A percentile compares a stretch with the other conserved stretches of the same genome.
Evolutionary conservation across 441 rosid genomes (phyloP).

Genomic region (Gossypium lobatum): DNA sequence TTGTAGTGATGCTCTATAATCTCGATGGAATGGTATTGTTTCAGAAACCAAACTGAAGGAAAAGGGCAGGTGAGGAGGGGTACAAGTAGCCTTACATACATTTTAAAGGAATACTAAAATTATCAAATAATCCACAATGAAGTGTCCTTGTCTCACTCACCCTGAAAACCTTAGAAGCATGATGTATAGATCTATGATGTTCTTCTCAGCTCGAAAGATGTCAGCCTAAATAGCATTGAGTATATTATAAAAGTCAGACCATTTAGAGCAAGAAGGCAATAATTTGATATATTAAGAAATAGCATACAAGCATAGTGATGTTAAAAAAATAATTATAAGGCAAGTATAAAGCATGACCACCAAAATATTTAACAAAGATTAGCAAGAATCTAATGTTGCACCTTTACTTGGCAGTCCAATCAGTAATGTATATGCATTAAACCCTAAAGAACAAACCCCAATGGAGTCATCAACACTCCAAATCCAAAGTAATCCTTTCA

Average conservation of each 20-base stretch:
- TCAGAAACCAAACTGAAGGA: constrained; percentile 77
- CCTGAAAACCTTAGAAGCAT: constrained; percentile 96
- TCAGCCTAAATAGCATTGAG: constrained; percentile 53
- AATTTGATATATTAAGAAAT: neutral
- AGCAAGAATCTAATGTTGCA: neutral
- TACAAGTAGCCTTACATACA: neutral
- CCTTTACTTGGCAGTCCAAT: neutral
- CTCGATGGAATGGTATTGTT: constrained; percentile 91
- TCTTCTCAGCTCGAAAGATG: constrained; percentile 86
- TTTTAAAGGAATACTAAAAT: neutral
- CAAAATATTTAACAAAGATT: neutral
- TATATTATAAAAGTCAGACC: constrained; percentile 8
- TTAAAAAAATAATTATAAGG: neutral
- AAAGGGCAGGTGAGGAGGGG: neutral
- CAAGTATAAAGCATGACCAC: neutral
- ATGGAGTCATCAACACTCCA: neutral
- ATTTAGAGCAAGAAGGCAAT: neutral
- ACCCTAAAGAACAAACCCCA: neutral
- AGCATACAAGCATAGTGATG: neutral
- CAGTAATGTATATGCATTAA: neutral
- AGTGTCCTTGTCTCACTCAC: constrained; percentile 47
- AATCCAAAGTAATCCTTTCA: neutral
- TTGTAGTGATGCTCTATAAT: constrained; percentile 45
- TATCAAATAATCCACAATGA: constrained; percentile 11
- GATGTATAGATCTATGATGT: constrained; percentile 75